Base-by-base conservation (phyloP, 2,329 filamentous ascomycete genomes). In the Venturia asperata region DNA sequence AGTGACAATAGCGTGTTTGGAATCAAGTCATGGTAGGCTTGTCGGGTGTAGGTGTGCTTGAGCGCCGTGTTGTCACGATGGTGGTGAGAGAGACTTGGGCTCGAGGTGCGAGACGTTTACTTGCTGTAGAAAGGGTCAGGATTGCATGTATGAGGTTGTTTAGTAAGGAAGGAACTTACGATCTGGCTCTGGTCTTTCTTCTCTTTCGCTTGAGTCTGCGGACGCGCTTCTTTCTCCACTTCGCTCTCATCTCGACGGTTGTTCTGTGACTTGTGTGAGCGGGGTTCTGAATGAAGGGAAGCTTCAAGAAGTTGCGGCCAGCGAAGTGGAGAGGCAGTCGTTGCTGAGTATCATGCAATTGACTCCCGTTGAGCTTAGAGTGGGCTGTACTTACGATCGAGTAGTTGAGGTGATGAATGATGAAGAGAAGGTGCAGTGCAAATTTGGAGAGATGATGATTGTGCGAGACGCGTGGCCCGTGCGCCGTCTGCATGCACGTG, bases 151-250 rank as follows among this genome's bases (percentile, higher is more conserved):
- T 30, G n/a, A 5, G 6, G 64, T 10, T 45, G 49, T 13, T 30
- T 41, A 37, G 61, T 27, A 15, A 41, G 52, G 66, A 39, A 49
- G 55, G 56, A 52, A 82, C 92, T 86, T 86, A 97, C 94, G 88
- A 92, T 84, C 94, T 85, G 77, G 93, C 94, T 81, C 94, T 88
- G 84, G 94, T 96, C 93, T 99, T 99, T 92, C 94, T 95, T 85
- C 94, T 92, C 92, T 99, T 99, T 80, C 92, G 89, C 90, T 97
- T 97, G 82, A 99, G 91, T 82, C 94, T 89, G 77, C 94, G 87
- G 83, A 96, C 92, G 81, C 94, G 87, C 93, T 99, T 99, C 90
- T 99, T 99, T 87, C 93, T 94, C 94, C 94, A 97, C 87, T 97
- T 97, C 79, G 92, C 92, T 94, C 93, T 88, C 86, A 88, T 88